phyloP scores from a whole-genome alignment of 1,284 basidiomycete species.

The Stereum hirsutum region DNA sequence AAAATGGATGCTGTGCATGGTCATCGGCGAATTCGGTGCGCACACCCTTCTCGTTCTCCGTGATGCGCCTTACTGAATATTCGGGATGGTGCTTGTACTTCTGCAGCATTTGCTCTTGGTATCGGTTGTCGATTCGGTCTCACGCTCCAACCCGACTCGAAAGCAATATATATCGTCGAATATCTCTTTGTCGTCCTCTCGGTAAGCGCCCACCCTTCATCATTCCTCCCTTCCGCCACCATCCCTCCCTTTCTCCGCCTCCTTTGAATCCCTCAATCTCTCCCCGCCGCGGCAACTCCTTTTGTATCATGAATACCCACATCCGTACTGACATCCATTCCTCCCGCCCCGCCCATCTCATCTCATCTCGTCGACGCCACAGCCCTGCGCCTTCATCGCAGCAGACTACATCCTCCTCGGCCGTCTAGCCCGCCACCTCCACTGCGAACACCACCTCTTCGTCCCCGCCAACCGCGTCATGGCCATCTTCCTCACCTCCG shows the following conservation, averaged over 20 bases:
- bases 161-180: slow-evolving; percentile 45
- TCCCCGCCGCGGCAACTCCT: too few species aligned
- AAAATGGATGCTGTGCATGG: slow-evolving; percentile 55
- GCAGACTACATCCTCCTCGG: slow-evolving; percentile 65
- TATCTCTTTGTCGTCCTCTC: slow-evolving; percentile 61
- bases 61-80: too few species aligned
- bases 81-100: neutral
- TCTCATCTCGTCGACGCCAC: too few species aligned
- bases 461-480: slow-evolving; percentile 45
- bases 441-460: slow-evolving; percentile 42
- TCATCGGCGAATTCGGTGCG: slow-evolving; percentile 55
- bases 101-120: slow-evolving; percentile 39
- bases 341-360: neutral
- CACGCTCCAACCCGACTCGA: slow-evolving; percentile 33
- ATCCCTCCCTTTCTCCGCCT: too few species aligned
- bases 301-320: neutral
- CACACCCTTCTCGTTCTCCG: slow-evolving; percentile 3
- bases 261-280: too few species aligned
- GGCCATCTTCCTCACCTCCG: slow-evolving; percentile 43
- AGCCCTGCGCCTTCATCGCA: slow-evolving; percentile 74
- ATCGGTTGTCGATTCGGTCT: slow-evolving; percentile 41
- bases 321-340: neutral
- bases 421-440: slow-evolving; percentile 43
- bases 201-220: slow-evolving; percentile 23
- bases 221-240: neutral